Evolutionary conservation across 2,329 filamentous ascomycete species (phyloP).

Genomic region (Epichloe amarillans): DNA sequence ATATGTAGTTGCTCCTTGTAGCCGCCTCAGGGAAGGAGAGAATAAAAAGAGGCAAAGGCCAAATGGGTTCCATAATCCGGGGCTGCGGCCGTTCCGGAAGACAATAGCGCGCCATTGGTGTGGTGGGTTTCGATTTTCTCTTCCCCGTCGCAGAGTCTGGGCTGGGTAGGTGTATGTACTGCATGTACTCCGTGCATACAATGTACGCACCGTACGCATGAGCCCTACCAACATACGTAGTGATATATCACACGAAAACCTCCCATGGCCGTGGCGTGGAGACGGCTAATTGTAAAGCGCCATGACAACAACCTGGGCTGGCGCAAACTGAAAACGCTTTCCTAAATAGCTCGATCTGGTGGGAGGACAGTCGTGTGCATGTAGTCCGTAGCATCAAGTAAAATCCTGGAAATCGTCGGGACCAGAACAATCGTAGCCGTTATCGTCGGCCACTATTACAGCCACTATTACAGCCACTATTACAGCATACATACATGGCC

Average conservation of each 20-base stretch:
- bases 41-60: not conserved
- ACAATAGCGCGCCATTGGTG: slow-evolving; percentile 10
- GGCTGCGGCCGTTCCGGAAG: slow-evolving; percentile 11
- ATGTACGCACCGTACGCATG: no score
- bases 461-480: no score
- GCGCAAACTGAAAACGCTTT: not conserved
- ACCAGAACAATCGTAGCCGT: no score
- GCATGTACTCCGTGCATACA: not conserved
- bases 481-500: no score
- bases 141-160: not conserved
- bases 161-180: not conserved
- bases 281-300: not conserved
- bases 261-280: not conserved
- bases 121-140: slow-evolving; percentile 1
- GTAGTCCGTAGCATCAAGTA: no score
- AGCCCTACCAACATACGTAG: not conserved
- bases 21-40: not conserved
- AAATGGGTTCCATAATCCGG: slow-evolving; percentile 8
- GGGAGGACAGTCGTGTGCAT: no score
- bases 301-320: not conserved
- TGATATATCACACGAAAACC: not conserved
- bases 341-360: no score
- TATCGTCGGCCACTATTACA: no score
- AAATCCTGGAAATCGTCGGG: no score
- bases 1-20: no score